phyloP scores from a whole-genome alignment of 352 stramenopile genomes.

The Phytophthora vignae region DNA sequence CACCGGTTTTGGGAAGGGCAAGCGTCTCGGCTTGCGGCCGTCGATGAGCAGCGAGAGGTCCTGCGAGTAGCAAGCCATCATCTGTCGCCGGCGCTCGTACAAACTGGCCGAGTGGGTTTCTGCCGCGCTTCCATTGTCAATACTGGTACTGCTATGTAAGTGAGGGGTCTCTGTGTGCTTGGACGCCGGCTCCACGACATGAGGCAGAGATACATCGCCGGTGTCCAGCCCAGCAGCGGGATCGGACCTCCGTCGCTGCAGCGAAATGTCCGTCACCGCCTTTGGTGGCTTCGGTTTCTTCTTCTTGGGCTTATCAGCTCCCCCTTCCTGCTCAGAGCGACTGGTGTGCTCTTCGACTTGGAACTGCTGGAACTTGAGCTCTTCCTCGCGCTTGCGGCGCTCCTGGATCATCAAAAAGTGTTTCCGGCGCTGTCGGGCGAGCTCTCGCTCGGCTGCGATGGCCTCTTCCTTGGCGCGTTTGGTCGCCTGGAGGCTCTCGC shows the following conservation, averaged over 20 bases:
- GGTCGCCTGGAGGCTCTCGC: conserved; percentile 48
- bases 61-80: conserved; percentile 66
- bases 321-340: conserved; percentile 31
- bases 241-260: conserved; percentile 5
- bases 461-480: conserved; percentile 50
- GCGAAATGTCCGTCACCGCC: background rate
- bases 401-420: conserved; percentile 49
- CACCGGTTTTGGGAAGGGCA: conserved; percentile 40
- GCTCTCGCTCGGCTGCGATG: conserved; percentile 30
- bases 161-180: conserved; percentile 8
- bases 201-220: conserved; percentile 15
- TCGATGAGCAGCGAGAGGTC: conserved; percentile 67
- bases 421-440: conserved; percentile 45
- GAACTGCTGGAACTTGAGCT: conserved; percentile 49
- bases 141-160: conserved; percentile 3
- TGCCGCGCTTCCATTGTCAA: conserved; percentile 12
- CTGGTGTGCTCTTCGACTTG: conserved; percentile 23
- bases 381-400: conserved; percentile 54
- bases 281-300: conserved; percentile 32
- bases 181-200: conserved; percentile 7
- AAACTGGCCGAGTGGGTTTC: conserved; percentile 35
- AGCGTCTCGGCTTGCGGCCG: conserved; percentile 54
- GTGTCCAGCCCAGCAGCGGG: conserved; percentile 1
- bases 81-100: conserved; percentile 46
- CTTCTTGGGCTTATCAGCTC: conserved; percentile 22